A percentile compares a stretch with the other conserved stretches of the same genome.
phyloP scores from a whole-genome alignment of 306 rosid genomes.

The Trifolium subterraneum region DNA sequence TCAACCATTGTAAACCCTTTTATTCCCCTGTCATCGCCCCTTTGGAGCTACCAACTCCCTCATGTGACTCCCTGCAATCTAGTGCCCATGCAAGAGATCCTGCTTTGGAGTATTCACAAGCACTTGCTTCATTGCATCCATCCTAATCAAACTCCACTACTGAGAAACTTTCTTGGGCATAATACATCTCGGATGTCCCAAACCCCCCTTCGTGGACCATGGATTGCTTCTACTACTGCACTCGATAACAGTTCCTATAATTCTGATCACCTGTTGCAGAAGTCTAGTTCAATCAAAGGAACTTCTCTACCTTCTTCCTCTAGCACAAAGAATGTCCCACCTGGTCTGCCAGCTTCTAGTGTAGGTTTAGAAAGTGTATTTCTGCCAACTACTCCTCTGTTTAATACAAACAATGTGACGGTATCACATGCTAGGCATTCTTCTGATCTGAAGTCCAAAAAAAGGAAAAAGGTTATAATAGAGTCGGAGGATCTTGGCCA shows the following conservation, averaged over 20 bases:
- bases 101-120: slow-evolving; percentile 71
- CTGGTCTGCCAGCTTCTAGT: slow-evolving; percentile 57
- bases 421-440: slow-evolving; percentile 59
- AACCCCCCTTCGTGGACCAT: slow-evolving; percentile 70
- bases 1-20: slow-evolving; percentile 62
- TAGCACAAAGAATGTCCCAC: slow-evolving; percentile 51
- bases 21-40: slow-evolving; percentile 83
- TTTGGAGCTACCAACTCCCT: slow-evolving; percentile 84
- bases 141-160: slow-evolving; percentile 75
- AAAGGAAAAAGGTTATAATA: slow-evolving; percentile 67
- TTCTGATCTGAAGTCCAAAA: slow-evolving; percentile 72
- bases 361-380: slow-evolving; percentile 50
- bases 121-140: slow-evolving; percentile 70
- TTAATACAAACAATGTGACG: slow-evolving; percentile 54
- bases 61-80: slow-evolving; percentile 69
- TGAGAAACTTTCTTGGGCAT: slow-evolving; percentile 70
- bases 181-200: slow-evolving; percentile 80
- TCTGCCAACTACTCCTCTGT: slow-evolving; percentile 50
- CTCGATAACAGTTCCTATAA: slow-evolving; percentile 59
- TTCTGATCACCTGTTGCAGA: slow-evolving; percentile 66
- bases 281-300: slow-evolving; percentile 62
- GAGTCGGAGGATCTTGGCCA: slow-evolving; percentile 64
- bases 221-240: slow-evolving; percentile 68
- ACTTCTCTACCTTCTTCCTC: slow-evolving; percentile 57
- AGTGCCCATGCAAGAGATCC: slow-evolving; percentile 69